These are phyloP conservation scores for Neonectria sp. DNA, from an alignment of 2,329 filamentous ascomycete species.

Conservation along the genomic window DNA sequence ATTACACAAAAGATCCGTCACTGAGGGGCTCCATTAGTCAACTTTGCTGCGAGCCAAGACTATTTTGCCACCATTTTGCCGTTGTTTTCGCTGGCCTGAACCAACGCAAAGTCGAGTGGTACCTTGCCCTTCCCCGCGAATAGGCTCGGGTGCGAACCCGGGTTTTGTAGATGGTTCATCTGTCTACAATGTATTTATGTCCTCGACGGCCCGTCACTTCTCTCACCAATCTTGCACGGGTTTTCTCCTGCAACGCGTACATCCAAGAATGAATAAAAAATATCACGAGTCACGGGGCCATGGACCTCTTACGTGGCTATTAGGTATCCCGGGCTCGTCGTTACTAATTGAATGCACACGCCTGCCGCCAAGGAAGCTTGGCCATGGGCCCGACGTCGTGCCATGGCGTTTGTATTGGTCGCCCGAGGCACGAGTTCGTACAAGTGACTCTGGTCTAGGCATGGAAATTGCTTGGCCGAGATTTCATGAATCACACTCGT, in stretches of 20 bases:
- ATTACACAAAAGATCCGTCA: conserved; percentile 7
- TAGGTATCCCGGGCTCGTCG: conserved; percentile 38
- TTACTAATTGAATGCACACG: conserved; percentile 46
- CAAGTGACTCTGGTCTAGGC: neutral
- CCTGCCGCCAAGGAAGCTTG: conserved; percentile 39
- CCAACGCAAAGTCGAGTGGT: neutral
- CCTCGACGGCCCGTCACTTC: too few species aligned
- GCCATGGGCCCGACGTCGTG: conserved; percentile 32
- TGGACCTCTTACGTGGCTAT: conserved; percentile 46
- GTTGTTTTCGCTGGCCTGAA: neutral
- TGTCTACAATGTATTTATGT: neutral
- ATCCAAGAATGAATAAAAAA: conserved; percentile 8
- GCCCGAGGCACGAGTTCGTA: conserved; percentile 6
- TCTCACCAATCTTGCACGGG: too few species aligned
- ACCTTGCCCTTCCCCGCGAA: neutral
- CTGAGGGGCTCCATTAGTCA: conserved; percentile 23
- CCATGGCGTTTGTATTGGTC: conserved; percentile 38
- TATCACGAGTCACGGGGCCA: conserved; percentile 4
- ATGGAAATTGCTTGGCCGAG: conserved; percentile 7
- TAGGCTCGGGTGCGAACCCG: neutral
- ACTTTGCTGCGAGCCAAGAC: conserved; percentile 6
- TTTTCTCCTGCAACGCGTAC: too few species aligned
- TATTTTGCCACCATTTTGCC: neutral
- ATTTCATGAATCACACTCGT: conserved; percentile 39
- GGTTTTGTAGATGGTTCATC: neutral